Evolutionary conservation across 495 filamentous ascomycete genomes (phyloP).

Genomic region (Penicillium crystallinum): DNA sequence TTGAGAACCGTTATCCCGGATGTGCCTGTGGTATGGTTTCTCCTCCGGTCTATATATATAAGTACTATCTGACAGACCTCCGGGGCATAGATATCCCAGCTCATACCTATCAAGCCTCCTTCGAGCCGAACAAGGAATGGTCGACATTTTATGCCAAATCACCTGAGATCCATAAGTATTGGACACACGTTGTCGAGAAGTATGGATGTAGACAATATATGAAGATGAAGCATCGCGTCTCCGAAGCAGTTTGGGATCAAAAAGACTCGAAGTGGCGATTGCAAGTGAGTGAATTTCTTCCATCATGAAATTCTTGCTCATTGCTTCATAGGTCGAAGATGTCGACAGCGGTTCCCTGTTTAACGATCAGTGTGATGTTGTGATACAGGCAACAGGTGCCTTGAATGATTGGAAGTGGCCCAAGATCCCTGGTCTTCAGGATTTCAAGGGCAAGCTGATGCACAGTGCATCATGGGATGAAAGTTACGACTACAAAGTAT

Average conservation of each 20-base stretch:
- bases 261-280: conserved; percentile 43
- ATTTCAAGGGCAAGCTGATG: too few species aligned
- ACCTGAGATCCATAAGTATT: conserved; percentile 55
- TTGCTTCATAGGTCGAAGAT: conserved; percentile 32
- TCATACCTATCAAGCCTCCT: conserved; percentile 48
- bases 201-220: conserved; percentile 39
- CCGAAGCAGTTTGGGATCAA: conserved; percentile 37
- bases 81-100: conserved; percentile 42
- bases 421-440: too few species aligned
- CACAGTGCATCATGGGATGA: too few species aligned
- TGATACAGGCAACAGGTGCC: too few species aligned
- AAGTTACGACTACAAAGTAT: too few species aligned
- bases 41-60: too few species aligned
- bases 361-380: too few species aligned
- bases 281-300: conserved; percentile 17
- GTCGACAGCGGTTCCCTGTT: too few species aligned
- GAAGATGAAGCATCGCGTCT: conserved; percentile 35
- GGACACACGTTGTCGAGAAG: conserved; percentile 40
- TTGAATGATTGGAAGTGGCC: too few species aligned
- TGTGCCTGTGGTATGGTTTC: conserved; percentile 47
- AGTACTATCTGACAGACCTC: too few species aligned
- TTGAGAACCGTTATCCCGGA: conserved; percentile 66
- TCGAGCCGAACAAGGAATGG: conserved; percentile 54
- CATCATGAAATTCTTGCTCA: neutral
- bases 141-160: conserved; percentile 52